Evolutionary conservation across 2,329 filamentous ascomycete species (phyloP).

Genomic region (Sordariomycetes sp.): DNA sequence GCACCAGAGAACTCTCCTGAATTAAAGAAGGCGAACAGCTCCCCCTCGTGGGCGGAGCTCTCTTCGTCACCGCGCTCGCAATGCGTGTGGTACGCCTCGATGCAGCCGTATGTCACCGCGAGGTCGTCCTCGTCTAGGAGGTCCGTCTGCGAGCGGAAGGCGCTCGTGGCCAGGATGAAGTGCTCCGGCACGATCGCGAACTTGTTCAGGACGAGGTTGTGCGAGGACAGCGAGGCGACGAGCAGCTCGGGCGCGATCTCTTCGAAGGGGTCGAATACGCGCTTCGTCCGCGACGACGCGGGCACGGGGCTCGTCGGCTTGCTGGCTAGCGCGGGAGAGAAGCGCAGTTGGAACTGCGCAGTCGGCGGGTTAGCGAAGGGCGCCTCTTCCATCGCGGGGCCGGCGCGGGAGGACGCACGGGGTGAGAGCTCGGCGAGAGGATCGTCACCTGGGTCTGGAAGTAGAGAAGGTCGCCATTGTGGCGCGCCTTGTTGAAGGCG

Average conservation of each 20-base stretch:
- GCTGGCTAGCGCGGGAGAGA: slow-evolving; percentile 55
- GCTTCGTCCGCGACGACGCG: slow-evolving; percentile 18
- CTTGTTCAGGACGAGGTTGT: slow-evolving; percentile 64
- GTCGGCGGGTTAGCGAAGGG: neutral
- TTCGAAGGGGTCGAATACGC: slow-evolving; percentile 51
- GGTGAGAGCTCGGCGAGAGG: slow-evolving; percentile 28
- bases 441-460: slow-evolving; percentile 43
- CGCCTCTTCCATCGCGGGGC: neutral
- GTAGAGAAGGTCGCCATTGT: slow-evolving; percentile 38
- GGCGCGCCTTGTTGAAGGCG: slow-evolving; percentile 35
- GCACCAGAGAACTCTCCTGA: slow-evolving; percentile 58
- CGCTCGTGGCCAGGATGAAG: slow-evolving; percentile 60
- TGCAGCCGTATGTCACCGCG: slow-evolving; percentile 48
- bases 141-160: slow-evolving; percentile 53
- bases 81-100: slow-evolving; percentile 38
- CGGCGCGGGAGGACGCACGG: slow-evolving; percentile 20
- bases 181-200: slow-evolving; percentile 62
- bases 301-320: slow-evolving; percentile 45
- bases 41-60: slow-evolving; percentile 11
- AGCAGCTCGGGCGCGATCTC: slow-evolving; percentile 41
- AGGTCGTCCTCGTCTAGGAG: slow-evolving; percentile 51
- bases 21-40: slow-evolving; percentile 60
- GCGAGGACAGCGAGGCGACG: slow-evolving; percentile 38
- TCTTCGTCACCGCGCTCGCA: slow-evolving; percentile 3
- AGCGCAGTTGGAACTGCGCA: slow-evolving; percentile 59